These are phyloP conservation scores for Huntiella decipiens DNA, from an alignment of 2,329 filamentous ascomycete genomes.

Conservation along the genomic window DNA sequence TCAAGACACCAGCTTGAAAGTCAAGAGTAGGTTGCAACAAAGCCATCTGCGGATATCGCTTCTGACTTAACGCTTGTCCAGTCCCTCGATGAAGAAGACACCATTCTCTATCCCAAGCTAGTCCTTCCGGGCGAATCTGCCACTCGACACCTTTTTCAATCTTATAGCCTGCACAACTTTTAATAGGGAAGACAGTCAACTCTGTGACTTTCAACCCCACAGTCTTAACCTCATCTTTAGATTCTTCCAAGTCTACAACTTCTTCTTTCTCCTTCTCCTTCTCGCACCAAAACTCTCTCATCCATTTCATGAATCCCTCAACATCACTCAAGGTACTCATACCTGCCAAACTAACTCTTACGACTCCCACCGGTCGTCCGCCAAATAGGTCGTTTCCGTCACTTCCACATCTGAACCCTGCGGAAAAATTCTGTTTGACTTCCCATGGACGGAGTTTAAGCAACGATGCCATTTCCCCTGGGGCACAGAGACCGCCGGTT, in stretches of 20 bases:
- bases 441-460: slow-evolving; percentile 64
- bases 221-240: too few relatives aligned
- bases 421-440: slow-evolving; percentile 66
- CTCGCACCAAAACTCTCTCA: slow-evolving; percentile 35
- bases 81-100: slow-evolving; percentile 79
- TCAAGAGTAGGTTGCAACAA: slow-evolving; percentile 60
- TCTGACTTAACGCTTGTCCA: slow-evolving; percentile 70
- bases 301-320: slow-evolving; percentile 48
- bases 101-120: slow-evolving; percentile 94
- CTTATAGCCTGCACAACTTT: slow-evolving; percentile 69
- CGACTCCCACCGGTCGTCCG: slow-evolving; percentile 73
- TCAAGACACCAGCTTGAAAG: slow-evolving; percentile 44
- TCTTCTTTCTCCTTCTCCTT: neutral
- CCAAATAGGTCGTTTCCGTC: slow-evolving; percentile 57
- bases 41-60: slow-evolving; percentile 73
- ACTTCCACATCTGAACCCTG: slow-evolving; percentile 66
- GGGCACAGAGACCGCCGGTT: slow-evolving; percentile 81
- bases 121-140: slow-evolving; percentile 63
- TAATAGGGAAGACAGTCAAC: slow-evolving; percentile 73
- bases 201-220: slow-evolving; percentile 28
- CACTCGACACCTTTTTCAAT: slow-evolving; percentile 47
- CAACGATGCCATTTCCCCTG: slow-evolving; percentile 59
- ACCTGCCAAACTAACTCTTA: slow-evolving; percentile 71
- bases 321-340: slow-evolving; percentile 73
- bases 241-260: too few relatives aligned